A percentile compares a stretch with the other conserved stretches of the same genome.
phyloP scores from a whole-genome alignment of 169 alveolate species.

The Plasmodium gallinaceum region DNA sequence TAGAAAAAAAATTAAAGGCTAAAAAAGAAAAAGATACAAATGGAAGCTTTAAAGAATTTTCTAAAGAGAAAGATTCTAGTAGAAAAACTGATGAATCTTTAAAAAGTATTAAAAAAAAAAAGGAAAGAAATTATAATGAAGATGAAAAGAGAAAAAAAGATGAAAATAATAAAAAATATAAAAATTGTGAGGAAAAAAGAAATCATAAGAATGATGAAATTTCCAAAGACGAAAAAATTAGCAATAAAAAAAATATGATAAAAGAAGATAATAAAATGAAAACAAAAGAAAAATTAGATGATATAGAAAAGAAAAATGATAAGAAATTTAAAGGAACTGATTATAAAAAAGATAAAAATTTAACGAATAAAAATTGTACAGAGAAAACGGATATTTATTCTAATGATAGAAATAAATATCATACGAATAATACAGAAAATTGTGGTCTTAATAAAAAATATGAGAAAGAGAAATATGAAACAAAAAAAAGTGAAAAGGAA shows the following conservation, averaged over 20 bases:
- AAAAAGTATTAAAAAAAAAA: neutral
- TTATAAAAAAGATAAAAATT: too few species aligned
- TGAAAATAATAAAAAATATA: neutral
- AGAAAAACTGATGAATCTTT: too few species aligned
- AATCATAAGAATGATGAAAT: neutral
- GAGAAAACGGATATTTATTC: too few species aligned
- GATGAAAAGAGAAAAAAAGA: slow-evolving; percentile 5
- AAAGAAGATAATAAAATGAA: neutral
- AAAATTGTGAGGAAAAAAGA: neutral
- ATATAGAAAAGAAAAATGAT: neutral
- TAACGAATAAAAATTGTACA: too few species aligned
- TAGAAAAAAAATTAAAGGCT: too few species aligned
- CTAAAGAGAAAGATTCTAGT: neutral
- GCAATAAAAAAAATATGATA: neutral
- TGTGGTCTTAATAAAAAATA: too few species aligned
- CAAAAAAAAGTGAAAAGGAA: neutral
- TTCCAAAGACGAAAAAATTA: neutral
- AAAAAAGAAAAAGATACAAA: neutral
- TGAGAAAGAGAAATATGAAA: neutral
- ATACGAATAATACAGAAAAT: too few species aligned
- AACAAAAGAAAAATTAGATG: neutral
- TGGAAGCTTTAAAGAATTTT: neutral
- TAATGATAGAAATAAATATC: too few species aligned
- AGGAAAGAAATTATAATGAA: neutral
- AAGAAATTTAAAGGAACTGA: neutral